Conservation (phyloP, 768 basidiomycete species). For the Cyclocybe aegerita region DNA sequence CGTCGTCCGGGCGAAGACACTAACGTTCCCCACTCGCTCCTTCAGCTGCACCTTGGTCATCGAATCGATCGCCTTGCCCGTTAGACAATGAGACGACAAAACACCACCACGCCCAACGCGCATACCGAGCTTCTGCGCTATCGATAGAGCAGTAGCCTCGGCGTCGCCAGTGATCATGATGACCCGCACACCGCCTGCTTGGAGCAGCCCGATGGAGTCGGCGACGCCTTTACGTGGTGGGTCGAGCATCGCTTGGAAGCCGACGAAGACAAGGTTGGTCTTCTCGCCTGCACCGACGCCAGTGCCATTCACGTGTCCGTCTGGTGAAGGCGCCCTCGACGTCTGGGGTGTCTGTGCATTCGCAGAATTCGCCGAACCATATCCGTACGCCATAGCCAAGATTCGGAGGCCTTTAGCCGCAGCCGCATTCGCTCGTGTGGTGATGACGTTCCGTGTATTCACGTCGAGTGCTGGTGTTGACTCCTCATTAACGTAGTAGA, state of each 20-base stretch:
- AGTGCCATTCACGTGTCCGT: conserved; percentile 26
- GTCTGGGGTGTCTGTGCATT: conserved; percentile 9
- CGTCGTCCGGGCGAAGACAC: conserved; percentile 93
- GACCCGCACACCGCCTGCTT: conserved; percentile 88
- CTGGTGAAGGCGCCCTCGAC: conserved; percentile 23
- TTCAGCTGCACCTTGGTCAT: conserved; percentile 79
- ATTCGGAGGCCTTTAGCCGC: conserved; percentile 81
- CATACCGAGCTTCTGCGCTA: conserved; percentile 84
- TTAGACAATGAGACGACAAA: conserved; percentile 54
- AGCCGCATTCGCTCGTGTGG: conserved; percentile 66
- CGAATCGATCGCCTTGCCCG: conserved; percentile 82
- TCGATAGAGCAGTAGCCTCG: conserved; percentile 85
- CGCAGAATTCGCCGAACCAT: conserved; percentile 51
- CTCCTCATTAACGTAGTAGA: conserved; percentile 88
- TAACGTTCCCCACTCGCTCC: conserved; percentile 79
- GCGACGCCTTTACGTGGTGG: conserved; percentile 94
- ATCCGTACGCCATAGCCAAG: conserved; percentile 90
- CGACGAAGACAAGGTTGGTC: conserved; percentile 80
- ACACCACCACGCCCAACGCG: conserved; percentile 62
- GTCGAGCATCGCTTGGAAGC: conserved; percentile 94
- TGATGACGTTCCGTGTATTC: conserved; percentile 65
- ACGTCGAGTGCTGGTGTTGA: conserved; percentile 80
- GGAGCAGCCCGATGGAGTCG: conserved; percentile 79
- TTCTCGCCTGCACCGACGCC: conserved; percentile 23
- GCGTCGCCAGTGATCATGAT: conserved; percentile 99